Base-by-base conservation (phyloP, 2,329 filamentous ascomycete genomes). In the Zasmidium angulare region DNA sequence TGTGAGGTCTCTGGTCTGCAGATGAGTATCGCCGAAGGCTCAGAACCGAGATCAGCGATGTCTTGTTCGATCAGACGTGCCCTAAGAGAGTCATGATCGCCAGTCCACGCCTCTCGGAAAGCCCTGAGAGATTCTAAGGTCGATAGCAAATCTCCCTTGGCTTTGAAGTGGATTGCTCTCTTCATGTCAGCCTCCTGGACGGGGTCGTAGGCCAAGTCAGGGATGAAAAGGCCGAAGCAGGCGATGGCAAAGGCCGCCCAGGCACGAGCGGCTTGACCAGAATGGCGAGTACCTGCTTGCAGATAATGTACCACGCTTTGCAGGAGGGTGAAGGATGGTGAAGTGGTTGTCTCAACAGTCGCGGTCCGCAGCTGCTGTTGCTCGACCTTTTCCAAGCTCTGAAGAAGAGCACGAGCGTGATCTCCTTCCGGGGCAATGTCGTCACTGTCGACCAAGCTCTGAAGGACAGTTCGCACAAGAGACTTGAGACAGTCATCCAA, bases 201-300 rank as follows among this genome's bases (percentile, higher is more conserved):
- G 1, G 95, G 95, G 73, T 99, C 95, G 68, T 93, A 95, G 2
- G 89, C 84, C 65, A 88, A 87, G 73, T 96, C 89, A 0, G 96
- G 93, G 1, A 98, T 86, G 70, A 93, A 97, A 1, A 97, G 81
- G 62, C 84, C 84, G 50, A 98, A 80, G 43, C 88, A 85, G 17
- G 88, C 87, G 20, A 93, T 76, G 1, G 90, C 88, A 61, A 96
- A 86, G 53, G 89, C 82, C 24, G 92, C 81, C 86, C 93, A 95
- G 3, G 89, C 88, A 21, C 70, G 54, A 3, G 88, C 48, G 22
- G 88, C 48, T 36, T 50, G 43, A 7, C n/a, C 36, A 43, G 36
- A 4, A 10, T 14, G 9, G n/a, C n/a, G 3, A 14, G 36, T 3
- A 43, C n/a, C 14, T 19, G 12, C 14, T 43, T 19, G 36, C 36